Conservation (phyloP, 2,329 filamentous ascomycete genomes). For the Phyllosticta citribraziliensis region DNA sequence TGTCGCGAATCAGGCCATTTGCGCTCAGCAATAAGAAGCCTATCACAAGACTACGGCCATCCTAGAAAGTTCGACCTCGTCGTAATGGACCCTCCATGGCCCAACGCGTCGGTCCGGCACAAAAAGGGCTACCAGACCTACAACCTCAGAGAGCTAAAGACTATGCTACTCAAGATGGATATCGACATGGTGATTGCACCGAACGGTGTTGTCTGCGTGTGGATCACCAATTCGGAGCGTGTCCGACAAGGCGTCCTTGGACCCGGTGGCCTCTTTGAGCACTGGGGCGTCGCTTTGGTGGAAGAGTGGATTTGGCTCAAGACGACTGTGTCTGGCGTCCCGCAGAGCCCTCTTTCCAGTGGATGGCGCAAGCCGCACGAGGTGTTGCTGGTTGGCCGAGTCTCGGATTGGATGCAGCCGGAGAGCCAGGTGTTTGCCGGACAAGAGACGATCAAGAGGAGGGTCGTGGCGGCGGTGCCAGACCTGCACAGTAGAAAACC, state of each 20-base stretch:
- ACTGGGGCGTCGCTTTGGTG: slow-evolving; percentile 55
- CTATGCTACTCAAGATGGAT: slow-evolving; percentile 32
- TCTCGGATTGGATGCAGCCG: not conserved
- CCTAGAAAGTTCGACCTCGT: slow-evolving; percentile 53
- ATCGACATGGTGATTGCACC: slow-evolving; percentile 34
- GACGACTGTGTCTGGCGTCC: slow-evolving; percentile 54
- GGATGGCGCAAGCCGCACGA: slow-evolving; percentile 70
- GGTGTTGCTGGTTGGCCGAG: slow-evolving; percentile 24
- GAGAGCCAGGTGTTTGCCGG: slow-evolving; percentile 12
- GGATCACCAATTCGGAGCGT: slow-evolving; percentile 65
- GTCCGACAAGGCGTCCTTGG: slow-evolving; percentile 46
- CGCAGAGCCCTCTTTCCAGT: slow-evolving; percentile 51
- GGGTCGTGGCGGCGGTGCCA: slow-evolving; percentile 59
- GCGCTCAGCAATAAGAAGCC: slow-evolving; percentile 25
- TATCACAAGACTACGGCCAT: slow-evolving; percentile 33
- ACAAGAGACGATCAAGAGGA: slow-evolving; percentile 29
- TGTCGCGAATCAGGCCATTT: slow-evolving; percentile 18
- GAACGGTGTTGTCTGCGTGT: slow-evolving; percentile 52
- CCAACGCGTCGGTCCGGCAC: slow-evolving; percentile 62
- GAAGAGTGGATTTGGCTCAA: slow-evolving; percentile 78
- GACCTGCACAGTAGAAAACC: slow-evolving; percentile 75
- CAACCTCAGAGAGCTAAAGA: slow-evolving; percentile 38
- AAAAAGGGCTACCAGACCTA: slow-evolving; percentile 42
- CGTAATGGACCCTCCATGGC: slow-evolving; percentile 71
- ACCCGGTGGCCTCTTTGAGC: slow-evolving; percentile 50